Evolutionary conservation across 2,329 filamentous ascomycete genomes (phyloP), one percentile per base, ranked within the genome.

Genomic region (Nannizziopsis barbatae): DNA sequence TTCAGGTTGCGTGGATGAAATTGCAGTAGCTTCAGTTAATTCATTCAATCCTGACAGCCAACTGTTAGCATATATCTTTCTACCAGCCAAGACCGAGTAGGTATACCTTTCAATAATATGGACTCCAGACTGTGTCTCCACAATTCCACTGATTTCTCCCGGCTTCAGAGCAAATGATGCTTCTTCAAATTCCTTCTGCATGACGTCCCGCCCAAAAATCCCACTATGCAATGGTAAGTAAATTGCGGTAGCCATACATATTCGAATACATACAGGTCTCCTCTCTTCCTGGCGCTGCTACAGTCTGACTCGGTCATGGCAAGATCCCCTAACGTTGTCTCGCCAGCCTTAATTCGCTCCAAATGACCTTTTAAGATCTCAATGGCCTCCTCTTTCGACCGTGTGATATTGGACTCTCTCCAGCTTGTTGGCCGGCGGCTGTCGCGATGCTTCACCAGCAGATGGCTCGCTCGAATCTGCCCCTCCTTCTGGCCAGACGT

Each of bases 101-200:
- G 62, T 72, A 54, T 75, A 93, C 87, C 89, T 83, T 71, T 96
- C 84, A 69, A 98, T 98, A 69, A 98, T 74, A 71, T 98, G 92
- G 61, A 96, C 73, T 1, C 92, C 92, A 45, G 89, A 95, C 43
- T 88, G 89, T 35, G 92, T 95, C 68, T 95, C 85, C 10, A 96
- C 84, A 33, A 95, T 75, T 41, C 77, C 75, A 68, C 89, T 95
- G 61, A 96, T 80, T 68, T 95, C 79, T 31, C 88, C 89, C 1
- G 83, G 82, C 66, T 89, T 77, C 48, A 98, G 74, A n/a, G 77
- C 82, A 70, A 98, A 98, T 1, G 92, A 84, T 3, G 89, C 89
- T 49, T 95, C 87, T 70, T 98, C 92, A 62, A 98, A 98, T 69
- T 95, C 90, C 72, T 89, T 90, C 66, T 98, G 92, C 92, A 98